A percentile compares a stretch with the other conserved stretches of the same genome.
These are phyloP conservation scores for Didymella pinodella DNA, from an alignment of 2,329 filamentous ascomycete species.

Conservation along the genomic window DNA sequence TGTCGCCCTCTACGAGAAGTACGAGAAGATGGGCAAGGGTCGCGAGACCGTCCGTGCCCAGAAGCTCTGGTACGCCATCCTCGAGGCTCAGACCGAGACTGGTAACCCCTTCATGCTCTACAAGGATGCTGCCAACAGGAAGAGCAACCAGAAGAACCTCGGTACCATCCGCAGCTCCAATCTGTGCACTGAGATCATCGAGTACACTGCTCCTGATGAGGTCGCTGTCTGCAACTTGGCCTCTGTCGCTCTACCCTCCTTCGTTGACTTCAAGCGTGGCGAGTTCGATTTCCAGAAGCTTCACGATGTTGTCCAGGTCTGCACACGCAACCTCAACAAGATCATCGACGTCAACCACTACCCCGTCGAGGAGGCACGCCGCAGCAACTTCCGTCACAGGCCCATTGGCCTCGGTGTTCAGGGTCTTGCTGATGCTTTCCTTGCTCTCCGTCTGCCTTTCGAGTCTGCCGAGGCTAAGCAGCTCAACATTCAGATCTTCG, in stretches of 20 bases:
- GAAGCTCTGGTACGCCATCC: slow-evolving; percentile 99
- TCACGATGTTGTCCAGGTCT: slow-evolving; percentile 90
- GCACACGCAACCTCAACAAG: slow-evolving; percentile 95
- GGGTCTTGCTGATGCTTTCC: slow-evolving; percentile 96
- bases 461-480: slow-evolving; percentile 93
- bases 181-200: slow-evolving; percentile 97
- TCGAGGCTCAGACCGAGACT: slow-evolving; percentile 98
- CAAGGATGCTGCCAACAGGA: slow-evolving; percentile 97
- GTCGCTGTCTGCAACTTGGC: slow-evolving; percentile 98
- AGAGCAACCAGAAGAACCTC: slow-evolving; percentile 99
- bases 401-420: slow-evolving; percentile 97
- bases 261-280: slow-evolving; percentile 83
- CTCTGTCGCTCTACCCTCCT: slow-evolving; percentile 89
- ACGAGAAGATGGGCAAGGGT: slow-evolving; percentile 86
- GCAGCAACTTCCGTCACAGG: slow-evolving; percentile 96
- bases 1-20: slow-evolving; percentile 87
- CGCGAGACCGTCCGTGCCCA: slow-evolving; percentile 94
- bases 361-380: slow-evolving; percentile 90
- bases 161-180: slow-evolving; percentile 99
- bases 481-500: slow-evolving; percentile 98
- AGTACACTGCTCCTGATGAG: slow-evolving; percentile 97
- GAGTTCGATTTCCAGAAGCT: slow-evolving; percentile 96
- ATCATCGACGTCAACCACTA: slow-evolving; percentile 99
- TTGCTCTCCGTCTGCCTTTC: slow-evolving; percentile 94
- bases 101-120: slow-evolving; percentile 99